Conservation (phyloP, 306 rosid species). For the Parietaria judaica region DNA sequence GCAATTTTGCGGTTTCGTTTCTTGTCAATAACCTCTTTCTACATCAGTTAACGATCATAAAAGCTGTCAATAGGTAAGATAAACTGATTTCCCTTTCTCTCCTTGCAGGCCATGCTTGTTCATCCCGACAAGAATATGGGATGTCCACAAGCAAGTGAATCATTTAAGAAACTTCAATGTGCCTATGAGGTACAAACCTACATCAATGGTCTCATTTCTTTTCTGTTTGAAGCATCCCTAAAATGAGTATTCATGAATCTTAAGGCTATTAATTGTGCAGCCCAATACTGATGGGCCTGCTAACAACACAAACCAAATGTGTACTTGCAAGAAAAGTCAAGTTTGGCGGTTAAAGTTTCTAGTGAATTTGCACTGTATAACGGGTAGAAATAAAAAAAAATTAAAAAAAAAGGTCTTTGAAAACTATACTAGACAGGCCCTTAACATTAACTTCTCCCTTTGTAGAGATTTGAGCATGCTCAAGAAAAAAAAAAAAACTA, state of each 20-base stretch:
- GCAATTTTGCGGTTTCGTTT: too few relatives aligned
- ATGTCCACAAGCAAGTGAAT: slow-evolving; percentile 75
- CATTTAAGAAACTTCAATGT: slow-evolving; percentile 88
- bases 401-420: too few relatives aligned
- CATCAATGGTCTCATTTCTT: neutral
- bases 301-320: neutral
- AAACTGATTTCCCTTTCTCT: neutral
- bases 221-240: slow-evolving; percentile 7
- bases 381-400: too few relatives aligned
- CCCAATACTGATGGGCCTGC: neutral
- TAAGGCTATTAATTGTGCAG: neutral
- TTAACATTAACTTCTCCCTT: too few relatives aligned
- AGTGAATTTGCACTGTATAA: too few relatives aligned
- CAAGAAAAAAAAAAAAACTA: neutral
- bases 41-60: too few relatives aligned
- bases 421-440: too few relatives aligned
- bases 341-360: too few relatives aligned
- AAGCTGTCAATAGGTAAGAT: too few relatives aligned
- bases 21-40: too few relatives aligned
- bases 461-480: too few relatives aligned
- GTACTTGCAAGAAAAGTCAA: too few relatives aligned
- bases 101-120: slow-evolving; percentile 86
- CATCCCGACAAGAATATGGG: slow-evolving; percentile 99
- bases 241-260: neutral
- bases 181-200: slow-evolving; percentile 77